Evolutionary conservation across 106 monocot genomes (phyloP), one percentile per base, ranked within the genome.

Genomic region (Gastrodia elata): DNA sequence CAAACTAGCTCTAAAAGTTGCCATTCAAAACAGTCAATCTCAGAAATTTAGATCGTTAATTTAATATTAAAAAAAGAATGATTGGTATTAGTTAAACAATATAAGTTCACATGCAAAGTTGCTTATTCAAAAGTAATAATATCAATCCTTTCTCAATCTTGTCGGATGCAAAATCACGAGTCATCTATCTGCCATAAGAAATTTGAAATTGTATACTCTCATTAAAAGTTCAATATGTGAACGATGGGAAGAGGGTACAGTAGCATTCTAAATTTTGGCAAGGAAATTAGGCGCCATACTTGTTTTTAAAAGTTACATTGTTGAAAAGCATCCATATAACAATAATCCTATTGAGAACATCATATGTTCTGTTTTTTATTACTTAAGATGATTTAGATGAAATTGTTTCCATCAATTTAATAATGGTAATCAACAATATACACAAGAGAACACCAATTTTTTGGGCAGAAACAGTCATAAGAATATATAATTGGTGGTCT

Each of bases 71-170:
- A 46, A 43, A 46, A 46, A 11, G 18, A 14, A 14, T 8, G 18
- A 8, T 26, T 58, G 1, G 57, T 8, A 26, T 58, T 58, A 58
- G 26, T 27, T 58, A 58, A 6, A 6, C 57, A 25, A 58, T 58
- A 58, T 58, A 10, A 2, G 57, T 58, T 58, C 26, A 58, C 10
- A 26, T 26, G 25, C 8, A 4, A 57, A 57, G 57, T 24, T 24
- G 26, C 57, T 58, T 58, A 58, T 58, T 58, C 27, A 58, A 58
- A 58, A 58, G 57, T 10, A 58, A 24, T 58, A 58, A 9, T 26
- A 58, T 58, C 26, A 25, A 6, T 26, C 24, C 57, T 20, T 25
- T 28, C 6, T 58, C 4, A 58, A 26, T 26, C 8, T 26, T 5
- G 24, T 26, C 7, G 57, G 57, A 7, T 58, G 57, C 57, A 58